These are phyloP conservation scores for Thinopyrum obtusiflorum DNA, from an alignment of 202 grass and related monocot genomes.

Conservation along the genomic window DNA sequence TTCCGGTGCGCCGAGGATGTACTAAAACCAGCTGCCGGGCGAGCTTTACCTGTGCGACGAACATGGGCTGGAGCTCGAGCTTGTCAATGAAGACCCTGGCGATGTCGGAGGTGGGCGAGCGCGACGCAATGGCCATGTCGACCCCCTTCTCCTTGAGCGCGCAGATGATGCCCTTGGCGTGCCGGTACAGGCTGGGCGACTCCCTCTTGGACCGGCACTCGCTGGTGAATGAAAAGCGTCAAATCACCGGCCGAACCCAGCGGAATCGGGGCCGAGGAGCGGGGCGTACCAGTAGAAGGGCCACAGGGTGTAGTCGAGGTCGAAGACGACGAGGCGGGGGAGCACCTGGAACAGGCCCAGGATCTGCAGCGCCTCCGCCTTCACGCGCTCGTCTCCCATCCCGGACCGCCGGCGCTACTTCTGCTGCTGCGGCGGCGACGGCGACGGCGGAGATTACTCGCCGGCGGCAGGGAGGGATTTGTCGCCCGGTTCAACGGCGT, in stretches of 20 bases:
- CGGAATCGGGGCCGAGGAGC: background rate
- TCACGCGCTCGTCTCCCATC: constrained; percentile 69
- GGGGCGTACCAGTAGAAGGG: constrained; percentile 74
- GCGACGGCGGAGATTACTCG: background rate
- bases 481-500: background rate
- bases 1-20: background rate
- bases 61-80: constrained; percentile 67
- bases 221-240: constrained; percentile 24
- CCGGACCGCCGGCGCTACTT: background rate
- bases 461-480: background rate
- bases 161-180: constrained; percentile 80
- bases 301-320: constrained; percentile 97
- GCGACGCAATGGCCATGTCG: constrained; percentile 82
- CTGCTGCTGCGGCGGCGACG: background rate
- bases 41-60: constrained; percentile 59
- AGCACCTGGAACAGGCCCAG: constrained; percentile 64
- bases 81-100: constrained; percentile 84
- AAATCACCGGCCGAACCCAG: background rate
- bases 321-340: constrained; percentile 86
- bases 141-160: constrained; percentile 94
- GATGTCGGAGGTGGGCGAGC: constrained; percentile 77
- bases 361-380: constrained; percentile 77
- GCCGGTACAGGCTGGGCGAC: constrained; percentile 67
- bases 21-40: background rate
- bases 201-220: constrained; percentile 90